These are phyloP conservation scores for Bruguiera gymnorhiza DNA, from an alignment of 345 rosid genomes.

Conservation along the genomic window DNA sequence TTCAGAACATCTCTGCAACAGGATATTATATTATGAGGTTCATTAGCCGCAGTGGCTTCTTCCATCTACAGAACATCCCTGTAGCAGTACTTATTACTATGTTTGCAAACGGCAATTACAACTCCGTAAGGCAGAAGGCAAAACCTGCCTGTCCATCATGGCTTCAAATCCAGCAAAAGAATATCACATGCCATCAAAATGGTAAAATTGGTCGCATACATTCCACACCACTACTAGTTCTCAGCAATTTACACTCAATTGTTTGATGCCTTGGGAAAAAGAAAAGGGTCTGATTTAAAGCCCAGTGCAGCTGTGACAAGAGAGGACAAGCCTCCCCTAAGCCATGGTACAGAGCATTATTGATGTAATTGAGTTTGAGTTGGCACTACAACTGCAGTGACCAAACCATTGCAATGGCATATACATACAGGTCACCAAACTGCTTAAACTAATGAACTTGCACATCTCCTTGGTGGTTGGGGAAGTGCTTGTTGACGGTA, in stretches of 20 bases:
- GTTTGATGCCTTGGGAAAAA: not conserved
- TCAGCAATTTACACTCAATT: conserved; percentile 19
- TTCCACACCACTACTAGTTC: not conserved
- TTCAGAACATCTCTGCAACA: too few relatives aligned
- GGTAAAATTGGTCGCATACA: not conserved
- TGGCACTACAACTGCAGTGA: conserved; percentile 7
- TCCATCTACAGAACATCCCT: too few relatives aligned
- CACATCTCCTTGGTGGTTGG: not conserved
- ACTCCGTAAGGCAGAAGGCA: too few relatives aligned
- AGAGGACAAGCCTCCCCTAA: not conserved
- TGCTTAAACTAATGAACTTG: not conserved
- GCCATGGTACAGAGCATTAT: conserved; percentile 1
- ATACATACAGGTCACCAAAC: not conserved
- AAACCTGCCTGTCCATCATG: too few relatives aligned
- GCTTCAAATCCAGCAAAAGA: not conserved
- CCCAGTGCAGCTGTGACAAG: not conserved
- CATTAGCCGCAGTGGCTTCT: too few relatives aligned
- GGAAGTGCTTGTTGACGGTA: not conserved
- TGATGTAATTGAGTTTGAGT: conserved; percentile 2
- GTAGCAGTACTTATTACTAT: too few relatives aligned
- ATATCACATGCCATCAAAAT: not conserved
- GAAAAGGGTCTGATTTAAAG: not conserved
- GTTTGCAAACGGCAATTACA: too few relatives aligned
- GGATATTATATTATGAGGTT: too few relatives aligned
- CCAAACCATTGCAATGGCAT: conserved; percentile 2